Evolutionary conservation across 257 asterid genomes (phyloP), one percentile per base, ranked within the genome.

Genomic region (Solanum medicagineum): DNA sequence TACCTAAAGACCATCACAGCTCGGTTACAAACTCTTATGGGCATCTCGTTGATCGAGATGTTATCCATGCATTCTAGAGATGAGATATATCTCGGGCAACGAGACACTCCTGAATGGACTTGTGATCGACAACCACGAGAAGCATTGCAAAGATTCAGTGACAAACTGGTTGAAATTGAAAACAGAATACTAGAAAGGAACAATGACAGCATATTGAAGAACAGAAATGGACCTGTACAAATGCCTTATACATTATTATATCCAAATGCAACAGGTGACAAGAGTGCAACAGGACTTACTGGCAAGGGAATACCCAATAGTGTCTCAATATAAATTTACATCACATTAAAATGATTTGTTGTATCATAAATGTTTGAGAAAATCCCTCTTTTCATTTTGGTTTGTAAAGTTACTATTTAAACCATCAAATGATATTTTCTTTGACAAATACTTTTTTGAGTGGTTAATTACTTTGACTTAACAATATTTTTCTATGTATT

Each of bases 251-350:
- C 74, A 9, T 80, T 88, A 81, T 87, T 88, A 16, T 88, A 77
- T 81, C 90, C 90, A 17, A 88, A 84, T 59, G 82, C 85, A 1
- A 63, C 81, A 16, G 87, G 81, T 45, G 44, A 10, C 24, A 83
- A 55, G 29, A 70, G 54, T 60, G 71, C 80, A 19, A 26, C 62
- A 17, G 90, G 88, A 77, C 88, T 83, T 56, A 83, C 90, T 29
- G 90, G 85, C 29, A 83, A 65, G 83, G 90, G 90, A 85, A 88
- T 88, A n/a, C 90, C 90, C 22, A 88, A 88, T 54, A 85, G 88
- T 19, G 60, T 85, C 54, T 80, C 88, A 36, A 83, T 88, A 10
- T 85, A 81, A 88, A 74, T 73, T 66, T 26, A 26, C 82, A 45
- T 73, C 13, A 45, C 13, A 73, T 71, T 13, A 1, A 15, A 73